Base-by-base conservation (phyloP, 345 rosid genomes). In the Salix brachista region DNA sequence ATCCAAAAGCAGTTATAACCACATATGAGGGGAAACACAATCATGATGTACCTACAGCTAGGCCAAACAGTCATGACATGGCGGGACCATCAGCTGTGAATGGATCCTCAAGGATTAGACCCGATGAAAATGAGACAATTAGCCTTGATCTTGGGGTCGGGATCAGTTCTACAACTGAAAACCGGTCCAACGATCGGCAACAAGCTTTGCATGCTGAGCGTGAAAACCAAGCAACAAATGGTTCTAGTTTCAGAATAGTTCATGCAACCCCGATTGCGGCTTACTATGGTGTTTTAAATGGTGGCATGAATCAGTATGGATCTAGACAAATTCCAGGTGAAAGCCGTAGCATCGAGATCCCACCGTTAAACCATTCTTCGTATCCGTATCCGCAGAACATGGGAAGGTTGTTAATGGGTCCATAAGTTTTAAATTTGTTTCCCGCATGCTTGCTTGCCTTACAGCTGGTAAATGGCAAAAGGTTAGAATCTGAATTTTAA, bases 71-170 rank as follows among this genome's bases (percentile, higher is more conserved):
- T 84, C 94, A 91, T 39, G 97, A 89, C 61, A 79, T 89, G 21
- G 85, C 88, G 17, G 96, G 88, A 62, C 85, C 88, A 72, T 62
- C 84, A 23, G 77, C 87, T 42, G 70, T 48, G 61, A 77, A 72
- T 69, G 90, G 84, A 37, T 79, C 84, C 26, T 80, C 84, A 28
- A 90, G 94, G 88, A 84, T 85, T 67, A 82, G 85, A 79, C 75
- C 88, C 0, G 89, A 85, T 42, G 93, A 89, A 83, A 80, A 78
- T n/a, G 89, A 87, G 71, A 79, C 93, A 72, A 79, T 94, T 60
- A 94, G 99, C 90, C 99, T 96, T 67, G 91, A 92, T 82, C 98
- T 96, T 34, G 97, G 99, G 34, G 98, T 94, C 28, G 99, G 99
- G 75, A 89, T 88, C 23, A 85, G 83, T 82, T 79, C 94, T 67